Evolutionary conservation across 2,329 filamentous ascomycete species (phyloP).

Genomic region (Xylaria sp.): DNA sequence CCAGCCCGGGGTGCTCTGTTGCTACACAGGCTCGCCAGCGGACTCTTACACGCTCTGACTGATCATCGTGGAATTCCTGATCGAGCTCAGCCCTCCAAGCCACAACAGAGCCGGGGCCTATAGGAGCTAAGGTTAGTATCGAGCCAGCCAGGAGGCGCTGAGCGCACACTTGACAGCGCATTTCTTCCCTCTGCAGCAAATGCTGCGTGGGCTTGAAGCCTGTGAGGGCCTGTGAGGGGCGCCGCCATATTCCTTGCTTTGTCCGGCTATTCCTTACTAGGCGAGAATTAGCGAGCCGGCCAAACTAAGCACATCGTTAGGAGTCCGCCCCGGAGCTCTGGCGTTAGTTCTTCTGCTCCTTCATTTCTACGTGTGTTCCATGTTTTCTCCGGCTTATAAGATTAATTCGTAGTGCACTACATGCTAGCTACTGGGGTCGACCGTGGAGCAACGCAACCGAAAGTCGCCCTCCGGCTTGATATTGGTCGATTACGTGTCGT

Average conservation of each 20-base stretch:
- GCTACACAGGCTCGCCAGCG: slow-evolving; percentile 10
- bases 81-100: slow-evolving; percentile 37
- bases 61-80: slow-evolving; percentile 24
- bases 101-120: slow-evolving; percentile 24
- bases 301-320: slow-evolving; percentile 35
- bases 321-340: slow-evolving; percentile 28
- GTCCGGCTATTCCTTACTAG: slow-evolving; percentile 44
- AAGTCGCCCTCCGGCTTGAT: slow-evolving; percentile 19
- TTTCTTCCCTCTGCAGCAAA: slow-evolving; percentile 34
- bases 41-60: slow-evolving; percentile 15
- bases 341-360: slow-evolving; percentile 9
- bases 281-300: slow-evolving; percentile 46
- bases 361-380: slow-evolving; percentile 3
- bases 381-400: slow-evolving; percentile 21
- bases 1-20: slow-evolving; percentile 3
- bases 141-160: slow-evolving; percentile 31
- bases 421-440: slow-evolving; percentile 16
- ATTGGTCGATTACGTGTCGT: slow-evolving; percentile 9
- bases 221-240: slow-evolving; percentile 34
- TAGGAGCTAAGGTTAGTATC: slow-evolving; percentile 9
- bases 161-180: slow-evolving; percentile 32
- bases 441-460: slow-evolving; percentile 18
- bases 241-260: slow-evolving; percentile 41
- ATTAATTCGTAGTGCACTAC: slow-evolving; percentile 5
- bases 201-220: slow-evolving; percentile 40